These are phyloP conservation scores for Pseudocercospora pini-densiflorae DNA, from an alignment of 2,329 filamentous ascomycete genomes.

Conservation along the genomic window DNA sequence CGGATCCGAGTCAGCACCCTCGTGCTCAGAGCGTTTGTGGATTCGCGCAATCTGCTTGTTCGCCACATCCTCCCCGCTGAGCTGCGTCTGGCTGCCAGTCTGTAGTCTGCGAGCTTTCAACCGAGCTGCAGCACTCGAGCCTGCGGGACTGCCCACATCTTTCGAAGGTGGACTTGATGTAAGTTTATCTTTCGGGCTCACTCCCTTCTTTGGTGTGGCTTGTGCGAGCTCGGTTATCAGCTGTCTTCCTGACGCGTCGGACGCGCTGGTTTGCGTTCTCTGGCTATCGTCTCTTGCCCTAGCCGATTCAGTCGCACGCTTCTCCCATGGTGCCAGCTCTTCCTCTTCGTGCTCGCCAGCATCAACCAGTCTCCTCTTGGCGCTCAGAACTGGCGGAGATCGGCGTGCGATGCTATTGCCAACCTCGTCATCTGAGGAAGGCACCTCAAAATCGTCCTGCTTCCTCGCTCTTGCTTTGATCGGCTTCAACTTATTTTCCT, in stretches of 20 bases:
- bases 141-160: conserved; percentile 14
- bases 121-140: conserved; percentile 30
- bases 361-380: conserved; percentile 24
- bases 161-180: neutral
- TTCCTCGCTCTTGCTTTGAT: conserved; percentile 22
- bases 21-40: conserved; percentile 16
- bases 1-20: conserved; percentile 10
- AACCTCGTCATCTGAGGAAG: conserved; percentile 41
- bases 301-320: conserved; percentile 12
- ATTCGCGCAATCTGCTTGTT: neutral
- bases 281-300: neutral
- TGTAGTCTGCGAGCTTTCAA: conserved; percentile 29
- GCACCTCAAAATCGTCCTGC: conserved; percentile 49
- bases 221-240: conserved; percentile 7
- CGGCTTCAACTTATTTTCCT: conserved; percentile 14
- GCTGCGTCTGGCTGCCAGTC: neutral
- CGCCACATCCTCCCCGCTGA: neutral
- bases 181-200: neutral
- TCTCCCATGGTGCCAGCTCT: conserved; percentile 37
- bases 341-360: conserved; percentile 14
- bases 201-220: neutral
- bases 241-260: conserved; percentile 6
- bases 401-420: conserved; percentile 24
- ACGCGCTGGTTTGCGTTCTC: neutral
- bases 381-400: conserved; percentile 21